A percentile compares a stretch with the other conserved stretches of the same genome.
These are phyloP conservation scores for Sisymbrium altissimum DNA, from an alignment of 345 rosid species.

Conservation along the genomic window DNA sequence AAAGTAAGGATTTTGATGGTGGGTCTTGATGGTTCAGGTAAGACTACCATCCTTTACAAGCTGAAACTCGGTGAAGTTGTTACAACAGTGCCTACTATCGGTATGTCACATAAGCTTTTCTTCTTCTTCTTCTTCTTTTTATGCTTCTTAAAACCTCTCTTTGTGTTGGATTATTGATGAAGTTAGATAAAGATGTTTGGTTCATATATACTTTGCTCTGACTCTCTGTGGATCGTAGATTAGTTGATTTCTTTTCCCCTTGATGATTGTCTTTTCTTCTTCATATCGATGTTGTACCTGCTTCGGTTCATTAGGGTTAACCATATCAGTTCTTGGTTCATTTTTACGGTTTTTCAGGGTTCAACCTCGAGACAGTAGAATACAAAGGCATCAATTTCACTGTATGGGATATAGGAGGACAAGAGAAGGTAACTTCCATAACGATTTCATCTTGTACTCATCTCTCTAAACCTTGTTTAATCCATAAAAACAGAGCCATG, in stretches of 20 bases:
- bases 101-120: constrained; percentile 29
- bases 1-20: constrained; percentile 55
- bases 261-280: too few relatives aligned
- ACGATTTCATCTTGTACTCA: neutral
- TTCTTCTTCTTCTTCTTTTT: neutral
- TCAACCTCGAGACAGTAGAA: constrained; percentile 61
- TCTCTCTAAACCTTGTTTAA: neutral
- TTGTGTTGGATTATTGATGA: neutral
- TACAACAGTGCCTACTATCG: constrained; percentile 56
- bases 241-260: neutral
- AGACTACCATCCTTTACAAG: constrained; percentile 68
- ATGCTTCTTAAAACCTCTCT: neutral
- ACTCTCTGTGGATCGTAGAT: neutral
- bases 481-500: neutral
- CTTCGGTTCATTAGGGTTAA: neutral
- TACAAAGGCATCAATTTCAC: constrained; percentile 52
- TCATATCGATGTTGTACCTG: too few relatives aligned
- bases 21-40: constrained; percentile 74
- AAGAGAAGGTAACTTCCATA: constrained; percentile 45
- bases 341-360: constrained; percentile 39
- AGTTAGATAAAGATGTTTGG: neutral
- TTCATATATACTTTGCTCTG: neutral
- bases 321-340: neutral
- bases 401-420: constrained; percentile 80
- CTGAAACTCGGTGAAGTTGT: constrained; percentile 66